A percentile compares a stretch with the other conserved stretches of the same genome.
Conservation (phyloP, 2,329 filamentous ascomycete species). For the Penicillium thymicola region DNA sequence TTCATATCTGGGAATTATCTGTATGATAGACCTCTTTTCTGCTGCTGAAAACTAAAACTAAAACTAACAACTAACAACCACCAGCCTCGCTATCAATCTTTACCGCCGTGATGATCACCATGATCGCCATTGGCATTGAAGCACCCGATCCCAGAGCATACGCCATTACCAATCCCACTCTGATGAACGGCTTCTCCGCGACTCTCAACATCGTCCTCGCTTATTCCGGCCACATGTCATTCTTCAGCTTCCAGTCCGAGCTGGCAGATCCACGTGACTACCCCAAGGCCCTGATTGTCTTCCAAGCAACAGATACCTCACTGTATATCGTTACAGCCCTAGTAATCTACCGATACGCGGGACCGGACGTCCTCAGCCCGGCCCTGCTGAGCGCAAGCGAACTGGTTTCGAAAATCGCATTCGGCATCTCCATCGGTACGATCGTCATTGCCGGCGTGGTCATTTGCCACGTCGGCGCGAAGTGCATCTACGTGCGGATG, state of each 20-base stretch:
- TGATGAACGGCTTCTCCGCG: not conserved
- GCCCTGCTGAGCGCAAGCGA: slow-evolving; percentile 61
- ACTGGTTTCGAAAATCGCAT: slow-evolving; percentile 60
- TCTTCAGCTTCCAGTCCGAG: slow-evolving; percentile 65
- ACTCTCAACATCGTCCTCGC: not conserved
- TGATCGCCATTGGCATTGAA: slow-evolving; percentile 60
- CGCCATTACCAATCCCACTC: not conserved
- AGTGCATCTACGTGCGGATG: slow-evolving; percentile 62
- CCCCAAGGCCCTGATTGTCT: slow-evolving; percentile 59
- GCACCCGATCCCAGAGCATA: slow-evolving; percentile 19
- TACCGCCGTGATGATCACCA: slow-evolving; percentile 61
- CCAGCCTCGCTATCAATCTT: slow-evolving; percentile 61
- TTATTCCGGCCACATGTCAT: slow-evolving; percentile 53
- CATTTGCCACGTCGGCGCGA: slow-evolving; percentile 62
- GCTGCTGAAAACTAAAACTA: too few relatives aligned
- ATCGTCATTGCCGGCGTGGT: slow-evolving; percentile 69
- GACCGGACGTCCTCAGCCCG: slow-evolving; percentile 60
- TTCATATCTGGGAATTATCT: not conserved
- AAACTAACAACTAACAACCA: slow-evolving; percentile 7
- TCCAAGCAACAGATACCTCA: slow-evolving; percentile 57
- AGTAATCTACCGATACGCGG: slow-evolving; percentile 67
- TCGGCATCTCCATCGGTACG: slow-evolving; percentile 65
- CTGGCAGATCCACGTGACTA: slow-evolving; percentile 59
- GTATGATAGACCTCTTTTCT: not conserved
- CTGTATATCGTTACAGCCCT: slow-evolving; percentile 64